Conservation (phyloP, 164 flowering plant genomes). For the Vitis rotundifolia region DNA sequence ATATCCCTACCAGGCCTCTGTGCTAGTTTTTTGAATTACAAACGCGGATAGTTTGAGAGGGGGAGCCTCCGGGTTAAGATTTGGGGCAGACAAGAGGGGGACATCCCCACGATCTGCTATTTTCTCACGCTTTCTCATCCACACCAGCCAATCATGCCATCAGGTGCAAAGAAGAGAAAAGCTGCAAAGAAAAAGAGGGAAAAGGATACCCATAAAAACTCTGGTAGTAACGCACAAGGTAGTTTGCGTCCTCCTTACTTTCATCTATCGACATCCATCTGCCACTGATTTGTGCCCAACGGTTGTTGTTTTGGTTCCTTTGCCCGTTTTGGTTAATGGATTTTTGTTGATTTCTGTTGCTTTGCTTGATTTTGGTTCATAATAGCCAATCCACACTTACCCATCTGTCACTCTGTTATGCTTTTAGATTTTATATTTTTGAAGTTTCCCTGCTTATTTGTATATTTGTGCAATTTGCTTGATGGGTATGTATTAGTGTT, state of each 20-base stretch:
- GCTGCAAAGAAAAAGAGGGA: slow-evolving; percentile 70
- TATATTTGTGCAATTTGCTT: slow-evolving; percentile 6
- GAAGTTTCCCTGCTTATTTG: not conserved
- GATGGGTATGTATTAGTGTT: slow-evolving; percentile 14
- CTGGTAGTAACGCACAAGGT: slow-evolving; percentile 10
- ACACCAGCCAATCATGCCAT: slow-evolving; percentile 55
- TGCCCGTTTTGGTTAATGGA: too few relatives aligned
- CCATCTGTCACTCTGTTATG: slow-evolving; percentile 12
- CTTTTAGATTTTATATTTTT: not conserved
- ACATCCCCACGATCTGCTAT: slow-evolving; percentile 11
- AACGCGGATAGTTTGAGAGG: not conserved
- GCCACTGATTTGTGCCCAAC: too few relatives aligned
- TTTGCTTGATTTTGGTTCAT: not conserved
- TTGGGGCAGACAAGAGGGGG: not conserved
- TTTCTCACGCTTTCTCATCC: not conserved
- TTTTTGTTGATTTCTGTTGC: not conserved
- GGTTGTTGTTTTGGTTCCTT: too few relatives aligned
- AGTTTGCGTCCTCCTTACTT: not conserved
- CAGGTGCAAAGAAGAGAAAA: slow-evolving; percentile 69
- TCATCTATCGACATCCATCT: not conserved
- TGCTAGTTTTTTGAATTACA: too few relatives aligned
- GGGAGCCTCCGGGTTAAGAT: not conserved
- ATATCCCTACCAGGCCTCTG: too few relatives aligned
- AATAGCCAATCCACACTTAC: not conserved
- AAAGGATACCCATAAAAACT: slow-evolving; percentile 13